Base-by-base conservation (phyloP, 2,329 filamentous ascomycete genomes). In the Talaromyces pinophilus region DNA sequence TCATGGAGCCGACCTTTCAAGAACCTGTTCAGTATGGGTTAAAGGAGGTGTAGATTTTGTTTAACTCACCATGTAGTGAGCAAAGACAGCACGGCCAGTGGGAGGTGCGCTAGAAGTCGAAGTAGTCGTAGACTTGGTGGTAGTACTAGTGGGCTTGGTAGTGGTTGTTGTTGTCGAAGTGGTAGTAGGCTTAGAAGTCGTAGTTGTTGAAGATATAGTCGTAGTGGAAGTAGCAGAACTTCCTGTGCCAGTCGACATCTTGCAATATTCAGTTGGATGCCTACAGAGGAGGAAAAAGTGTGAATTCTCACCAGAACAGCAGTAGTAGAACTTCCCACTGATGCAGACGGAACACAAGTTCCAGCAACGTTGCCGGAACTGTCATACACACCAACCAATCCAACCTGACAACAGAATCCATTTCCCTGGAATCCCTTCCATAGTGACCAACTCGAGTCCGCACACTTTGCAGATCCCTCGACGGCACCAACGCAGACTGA, bases 361-460 rank as follows among this genome's bases (percentile, higher is more conserved):
- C 62, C 62, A 35, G 62, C 62, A 28, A 64, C 62, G 7, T n/a
- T 59, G n/a, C 55, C 44, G 4, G 52, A 48, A 10, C 28, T 38
- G 2, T 40, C 42, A 35, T 59, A 64, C 40, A 59, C 62, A 11
- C 62, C 62, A 50, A 50, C 40, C 22, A 59, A 30, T 2, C 62
- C 62, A 40, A 59, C 62, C 7, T 59, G 17, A 52, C 62, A 64
- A 50, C 62, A 64, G n/a, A 64, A 64, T 1, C 62, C 30, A 40
- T 64, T 64, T 22, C 62, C 62, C 8, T 59, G 54, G 13, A 64
- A 22, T 3, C 62, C 54, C 44, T 59, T 64, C 62, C 62, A 64
- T 19, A 64, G 62, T 40, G 62, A 64, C 62, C 62, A 64, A 40
- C 42, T 59, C 15, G 62, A 59, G 30, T 64, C 62, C 2, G 62